Base-by-base conservation (phyloP, 495 filamentous ascomycete species). In the Annulohypoxylon moriforme region DNA sequence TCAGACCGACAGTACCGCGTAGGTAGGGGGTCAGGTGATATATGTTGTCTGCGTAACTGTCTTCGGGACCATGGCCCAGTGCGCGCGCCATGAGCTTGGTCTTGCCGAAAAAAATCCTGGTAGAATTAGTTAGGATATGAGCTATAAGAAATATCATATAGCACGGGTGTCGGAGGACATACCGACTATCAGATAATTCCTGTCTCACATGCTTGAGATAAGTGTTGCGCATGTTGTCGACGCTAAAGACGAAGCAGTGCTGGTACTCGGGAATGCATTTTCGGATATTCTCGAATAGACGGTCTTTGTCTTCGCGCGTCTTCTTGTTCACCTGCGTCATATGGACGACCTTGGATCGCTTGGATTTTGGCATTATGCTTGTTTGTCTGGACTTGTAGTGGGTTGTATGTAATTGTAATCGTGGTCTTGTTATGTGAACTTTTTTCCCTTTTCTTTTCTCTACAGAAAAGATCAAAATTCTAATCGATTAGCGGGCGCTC, bases 181-280 rank as follows among this genome's bases (percentile, higher is more conserved):
- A 97, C 92, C 96, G 88, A 85, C 91, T 92, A 80, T 97, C 93
- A 57, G 85, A 83, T 63, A 98, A 89, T 71, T 97, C 89, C 44
- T 89, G 86, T 64, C 96, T 88, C 68, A 98, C 93, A 76, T 93
- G 89, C 83, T 98, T 98, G 78, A 99, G 83, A 80, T 97, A 94
- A 44, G 92, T 97, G 81, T 99, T 99, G 72, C 96, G 93, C 96
- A 99, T 99, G 86, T 99, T 98, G 77, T 97, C 91, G 64, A 98
- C 90, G 67, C 86, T 86, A 81, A 98, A 97, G 80, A 98, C 92
- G 83, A 96, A 95, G 82, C 94, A 90, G 82, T 94, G 89, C 75
- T 94, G 89, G 87, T 96, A 96, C 74, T 91, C 81, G 73, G 94
- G 92, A 66, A 97, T 84, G 78, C 87, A 91, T 84, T 94, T 93